Evolutionary conservation across 1,284 basidiomycete genomes (phyloP).

Genomic region (Sphagnurus paluster): DNA sequence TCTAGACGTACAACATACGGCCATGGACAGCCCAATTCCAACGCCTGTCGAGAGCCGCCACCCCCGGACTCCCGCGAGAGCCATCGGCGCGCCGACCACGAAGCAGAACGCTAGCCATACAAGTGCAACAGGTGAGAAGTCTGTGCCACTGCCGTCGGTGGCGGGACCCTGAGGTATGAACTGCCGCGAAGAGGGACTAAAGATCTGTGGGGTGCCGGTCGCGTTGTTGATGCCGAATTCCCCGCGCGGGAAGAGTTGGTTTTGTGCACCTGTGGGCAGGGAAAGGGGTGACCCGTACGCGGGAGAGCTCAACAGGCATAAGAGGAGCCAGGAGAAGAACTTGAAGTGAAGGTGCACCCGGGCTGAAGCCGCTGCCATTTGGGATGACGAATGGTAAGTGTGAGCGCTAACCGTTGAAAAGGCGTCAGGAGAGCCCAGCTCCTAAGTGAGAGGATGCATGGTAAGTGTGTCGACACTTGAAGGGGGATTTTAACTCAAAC

Average conservation of each 20-base stretch:
- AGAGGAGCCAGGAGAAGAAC: conserved; percentile 10
- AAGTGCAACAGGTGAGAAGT: conserved; percentile 47
- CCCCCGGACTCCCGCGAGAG: conserved; percentile 54
- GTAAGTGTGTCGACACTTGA: no score
- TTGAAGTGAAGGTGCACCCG: conserved; percentile 3
- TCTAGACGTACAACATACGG: conserved; percentile 46
- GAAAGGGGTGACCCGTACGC: conserved; percentile 13
- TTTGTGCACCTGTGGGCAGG: conserved; percentile 4
- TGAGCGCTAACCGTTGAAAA: conserved; percentile 11
- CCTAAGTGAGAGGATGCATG: not conserved
- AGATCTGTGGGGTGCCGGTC: conserved; percentile 43
- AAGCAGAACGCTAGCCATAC: conserved; percentile 59
- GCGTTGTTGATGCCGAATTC: conserved; percentile 36
- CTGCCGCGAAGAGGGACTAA: conserved; percentile 42
- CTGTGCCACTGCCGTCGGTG: conserved; percentile 57
- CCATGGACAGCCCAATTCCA: conserved; percentile 48
- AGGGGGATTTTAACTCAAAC: no score
- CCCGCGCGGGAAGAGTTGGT: conserved; percentile 18
- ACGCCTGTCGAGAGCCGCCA: conserved; percentile 55
- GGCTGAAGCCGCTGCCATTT: conserved; percentile 15
- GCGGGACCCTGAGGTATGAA: conserved; percentile 53
- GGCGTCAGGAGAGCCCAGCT: not conserved
- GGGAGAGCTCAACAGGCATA: conserved; percentile 8
- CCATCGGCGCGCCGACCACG: conserved; percentile 51
- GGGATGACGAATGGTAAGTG: conserved; percentile 8